Evolutionary conservation across 192 early-diverging fungal genomes (phyloP).

Genomic region (Paraglomus occultum): DNA sequence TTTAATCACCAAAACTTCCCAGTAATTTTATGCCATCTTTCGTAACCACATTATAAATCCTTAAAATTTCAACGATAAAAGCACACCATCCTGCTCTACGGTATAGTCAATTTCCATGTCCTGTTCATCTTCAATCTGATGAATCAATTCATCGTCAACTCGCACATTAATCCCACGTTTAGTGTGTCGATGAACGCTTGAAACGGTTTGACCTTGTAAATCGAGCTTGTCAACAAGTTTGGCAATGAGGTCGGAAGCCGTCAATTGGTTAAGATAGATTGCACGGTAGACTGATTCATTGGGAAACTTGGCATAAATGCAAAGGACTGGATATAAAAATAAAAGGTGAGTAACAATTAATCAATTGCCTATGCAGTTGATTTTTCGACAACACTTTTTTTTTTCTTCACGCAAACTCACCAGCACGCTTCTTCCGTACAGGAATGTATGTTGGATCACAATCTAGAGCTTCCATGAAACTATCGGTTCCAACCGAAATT

Average conservation of each 20-base stretch:
- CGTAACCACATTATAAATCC: too few species aligned
- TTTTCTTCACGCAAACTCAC: constrained; percentile 24
- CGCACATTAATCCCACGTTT: constrained; percentile 51
- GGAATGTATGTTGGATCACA: constrained; percentile 67
- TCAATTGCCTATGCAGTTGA: neutral
- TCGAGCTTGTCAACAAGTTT: constrained; percentile 53
- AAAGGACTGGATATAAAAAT: constrained; percentile 42
- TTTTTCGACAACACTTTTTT: neutral
- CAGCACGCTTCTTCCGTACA: constrained; percentile 37
- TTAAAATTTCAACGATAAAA: constrained; percentile 49
- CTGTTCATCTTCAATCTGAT: constrained; percentile 62
- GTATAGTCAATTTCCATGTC: constrained; percentile 58
- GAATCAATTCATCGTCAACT: constrained; percentile 58
- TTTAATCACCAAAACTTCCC: too few species aligned
- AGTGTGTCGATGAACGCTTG: constrained; percentile 45
- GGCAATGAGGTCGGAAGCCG: constrained; percentile 47
- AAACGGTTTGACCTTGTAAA: constrained; percentile 38
- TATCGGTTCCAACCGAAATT: constrained; percentile 37
- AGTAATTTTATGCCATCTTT: too few species aligned
- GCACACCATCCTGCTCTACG: constrained; percentile 40
- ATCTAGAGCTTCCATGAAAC: constrained; percentile 43
- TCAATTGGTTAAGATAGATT: constrained; percentile 60
- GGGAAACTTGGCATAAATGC: constrained; percentile 56
- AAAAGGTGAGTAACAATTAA: neutral
- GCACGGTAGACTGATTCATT: constrained; percentile 56